These are phyloP conservation scores for Saccharomycopsis sp. DNA, from an alignment of 805 yeast species.

Conservation along the genomic window DNA sequence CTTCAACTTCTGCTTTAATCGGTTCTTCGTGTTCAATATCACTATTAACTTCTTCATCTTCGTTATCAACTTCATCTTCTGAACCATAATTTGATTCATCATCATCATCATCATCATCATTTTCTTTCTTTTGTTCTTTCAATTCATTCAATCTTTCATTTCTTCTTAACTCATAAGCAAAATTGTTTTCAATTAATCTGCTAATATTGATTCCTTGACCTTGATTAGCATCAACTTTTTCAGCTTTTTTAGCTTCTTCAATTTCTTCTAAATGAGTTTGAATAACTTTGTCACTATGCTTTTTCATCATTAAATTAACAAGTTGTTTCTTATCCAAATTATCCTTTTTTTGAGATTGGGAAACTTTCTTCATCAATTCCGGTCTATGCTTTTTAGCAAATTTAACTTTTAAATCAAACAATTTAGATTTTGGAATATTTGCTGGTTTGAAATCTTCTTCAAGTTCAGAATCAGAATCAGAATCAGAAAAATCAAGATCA, in stretches of 20 bases:
- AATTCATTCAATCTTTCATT: background rate
- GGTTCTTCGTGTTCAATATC: background rate
- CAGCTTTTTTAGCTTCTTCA: constrained; percentile 3
- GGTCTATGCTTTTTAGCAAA: constrained; percentile 11
- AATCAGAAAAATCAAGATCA: constrained; percentile 10
- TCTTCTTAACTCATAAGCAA: background rate
- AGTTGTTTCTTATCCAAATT: no score
- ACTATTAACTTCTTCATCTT: background rate
- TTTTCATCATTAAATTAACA: constrained; percentile 6
- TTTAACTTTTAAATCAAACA: constrained; percentile 12
- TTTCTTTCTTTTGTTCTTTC: background rate
- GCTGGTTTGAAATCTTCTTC: no score
- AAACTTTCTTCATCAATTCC: constrained; percentile 6
- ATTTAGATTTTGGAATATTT: constrained; percentile 9
- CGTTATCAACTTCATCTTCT: background rate
- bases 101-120: constrained; percentile 1
- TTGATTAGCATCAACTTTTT: constrained; percentile 10
- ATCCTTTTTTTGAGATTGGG: no score
- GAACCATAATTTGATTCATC: constrained; percentile 1
- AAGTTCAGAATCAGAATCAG: constrained; percentile 5
- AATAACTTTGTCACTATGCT: constrained; percentile 8
- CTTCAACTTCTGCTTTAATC: background rate
- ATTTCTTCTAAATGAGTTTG: no score
- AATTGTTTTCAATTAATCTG: background rate
- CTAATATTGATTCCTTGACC: constrained; percentile 4